phyloP scores from a whole-genome alignment of 768 basidiomycete genomes.

The Russula foetens region DNA sequence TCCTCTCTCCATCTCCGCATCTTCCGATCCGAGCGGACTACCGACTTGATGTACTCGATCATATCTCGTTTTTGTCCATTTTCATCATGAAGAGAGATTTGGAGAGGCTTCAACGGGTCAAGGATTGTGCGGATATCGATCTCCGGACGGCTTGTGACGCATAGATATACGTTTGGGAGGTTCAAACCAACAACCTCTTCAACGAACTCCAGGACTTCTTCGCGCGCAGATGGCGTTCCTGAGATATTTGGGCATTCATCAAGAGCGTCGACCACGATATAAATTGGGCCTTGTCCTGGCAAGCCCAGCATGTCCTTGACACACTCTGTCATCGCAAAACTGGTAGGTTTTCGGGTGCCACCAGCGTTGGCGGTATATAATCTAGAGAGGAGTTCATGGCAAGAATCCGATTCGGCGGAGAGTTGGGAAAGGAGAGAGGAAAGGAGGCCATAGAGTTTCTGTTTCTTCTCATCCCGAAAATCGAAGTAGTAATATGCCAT shows the following conservation, averaged over 20 bases:
- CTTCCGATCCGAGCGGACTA: neutral
- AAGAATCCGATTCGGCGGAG: neutral
- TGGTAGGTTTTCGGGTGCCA: neutral
- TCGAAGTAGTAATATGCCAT: conserved; percentile 7
- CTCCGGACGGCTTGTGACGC: conserved; percentile 5
- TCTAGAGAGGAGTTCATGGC: neutral
- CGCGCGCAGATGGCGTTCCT: neutral
- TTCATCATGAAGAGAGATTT: neutral
- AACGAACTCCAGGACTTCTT: neutral
- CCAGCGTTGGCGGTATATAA: neutral
- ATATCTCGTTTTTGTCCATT: neutral
- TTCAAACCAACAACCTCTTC: neutral
- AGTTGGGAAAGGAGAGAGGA: neutral
- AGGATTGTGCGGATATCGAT: neutral
- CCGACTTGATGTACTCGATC: neutral
- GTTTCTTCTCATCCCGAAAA: conserved; percentile 2
- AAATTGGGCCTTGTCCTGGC: neutral
- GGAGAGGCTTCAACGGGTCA: neutral
- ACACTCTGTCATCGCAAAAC: neutral
- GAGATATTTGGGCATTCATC: conserved; percentile 8
- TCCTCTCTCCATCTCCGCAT: conserved; percentile 3
- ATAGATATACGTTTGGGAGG: neutral
- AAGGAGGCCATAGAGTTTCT: neutral
- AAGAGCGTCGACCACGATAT: conserved; percentile 3
- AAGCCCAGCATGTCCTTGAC: conserved; percentile 1